Percentiles rank a stretch among this genome's conserved stretches.
Conservation (phyloP, 176 grass and related monocot genomes). For the Oryza australiensis region DNA sequence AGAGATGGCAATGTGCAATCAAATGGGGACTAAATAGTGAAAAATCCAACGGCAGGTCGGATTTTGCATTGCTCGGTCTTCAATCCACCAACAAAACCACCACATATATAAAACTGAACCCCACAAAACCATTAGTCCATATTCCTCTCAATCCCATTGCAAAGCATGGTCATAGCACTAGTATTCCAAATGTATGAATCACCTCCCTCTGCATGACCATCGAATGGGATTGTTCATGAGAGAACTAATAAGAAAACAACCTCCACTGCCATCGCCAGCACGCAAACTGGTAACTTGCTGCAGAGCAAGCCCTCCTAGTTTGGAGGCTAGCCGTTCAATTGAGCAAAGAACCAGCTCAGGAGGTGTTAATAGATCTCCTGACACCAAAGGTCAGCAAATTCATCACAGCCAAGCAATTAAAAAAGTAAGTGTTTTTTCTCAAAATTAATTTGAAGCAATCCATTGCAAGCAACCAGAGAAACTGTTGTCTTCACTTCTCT, state of each 20-base stretch:
- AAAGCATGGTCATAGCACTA: too few species aligned
- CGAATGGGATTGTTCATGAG: too few species aligned
- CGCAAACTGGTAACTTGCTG: neutral
- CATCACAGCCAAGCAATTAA: slow-evolving; percentile 13
- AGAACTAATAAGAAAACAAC: too few species aligned
- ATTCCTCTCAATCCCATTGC: too few species aligned
- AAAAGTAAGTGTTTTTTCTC: neutral
- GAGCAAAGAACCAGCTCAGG: neutral
- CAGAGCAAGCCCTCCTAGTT: neutral
- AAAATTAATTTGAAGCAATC: neutral
- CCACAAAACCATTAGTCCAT: too few species aligned
- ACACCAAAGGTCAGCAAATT: neutral
- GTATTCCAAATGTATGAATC: too few species aligned
- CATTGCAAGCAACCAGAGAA: neutral
- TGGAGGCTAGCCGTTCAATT: neutral
- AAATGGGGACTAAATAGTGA: neutral
- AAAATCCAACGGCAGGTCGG: slow-evolving; percentile 29
- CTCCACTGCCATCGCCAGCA: neutral
- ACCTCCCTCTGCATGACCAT: too few species aligned
- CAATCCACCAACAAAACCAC: too few species aligned
- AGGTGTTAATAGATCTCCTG: neutral
- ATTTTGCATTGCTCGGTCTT: neutral
- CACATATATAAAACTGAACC: too few species aligned
- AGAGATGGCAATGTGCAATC: neutral
- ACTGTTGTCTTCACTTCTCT: neutral